Percentiles rank a stretch among this genome's conserved stretches.
These are phyloP conservation scores for Sarcodon sp. DNA, from an alignment of 768 basidiomycete species.

Conservation along the genomic window DNA sequence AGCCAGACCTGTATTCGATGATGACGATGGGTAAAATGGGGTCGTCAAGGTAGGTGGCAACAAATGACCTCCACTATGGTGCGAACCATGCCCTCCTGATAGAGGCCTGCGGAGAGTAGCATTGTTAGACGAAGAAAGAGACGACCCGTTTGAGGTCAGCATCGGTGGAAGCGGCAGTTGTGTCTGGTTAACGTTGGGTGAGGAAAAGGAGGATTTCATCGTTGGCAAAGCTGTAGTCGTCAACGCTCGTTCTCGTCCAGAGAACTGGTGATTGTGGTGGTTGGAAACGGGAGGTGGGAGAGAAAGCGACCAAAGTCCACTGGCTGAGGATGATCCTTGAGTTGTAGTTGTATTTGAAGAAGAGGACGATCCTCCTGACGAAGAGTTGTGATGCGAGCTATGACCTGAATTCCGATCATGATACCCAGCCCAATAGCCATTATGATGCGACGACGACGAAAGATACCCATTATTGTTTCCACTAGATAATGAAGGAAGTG, in stretches of 20 bases:
- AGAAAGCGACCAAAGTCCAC: background rate
- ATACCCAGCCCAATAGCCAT: background rate
- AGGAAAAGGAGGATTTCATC: background rate
- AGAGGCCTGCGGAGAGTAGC: background rate
- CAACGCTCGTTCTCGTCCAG: background rate
- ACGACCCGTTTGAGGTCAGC: background rate
- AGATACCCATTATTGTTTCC: background rate
- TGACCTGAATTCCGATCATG: background rate
- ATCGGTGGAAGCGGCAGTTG: background rate
- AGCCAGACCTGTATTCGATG: background rate
- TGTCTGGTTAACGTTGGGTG: background rate
- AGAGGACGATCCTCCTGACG: background rate
- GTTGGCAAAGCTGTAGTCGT: background rate
- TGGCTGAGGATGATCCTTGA: background rate
- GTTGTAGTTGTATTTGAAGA: background rate
- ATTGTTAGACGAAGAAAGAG: background rate
- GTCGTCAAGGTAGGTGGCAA: background rate
- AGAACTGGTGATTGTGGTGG: background rate
- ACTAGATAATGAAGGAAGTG: background rate
- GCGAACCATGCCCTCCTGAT: background rate
- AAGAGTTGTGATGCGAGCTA: background rate
- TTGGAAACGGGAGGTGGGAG: background rate
- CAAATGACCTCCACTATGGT: background rate
- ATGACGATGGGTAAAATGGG: background rate
- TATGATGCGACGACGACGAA: background rate